Evolutionary conservation across 257 asterid genomes (phyloP).

Genomic region (Echites panduratus): DNA sequence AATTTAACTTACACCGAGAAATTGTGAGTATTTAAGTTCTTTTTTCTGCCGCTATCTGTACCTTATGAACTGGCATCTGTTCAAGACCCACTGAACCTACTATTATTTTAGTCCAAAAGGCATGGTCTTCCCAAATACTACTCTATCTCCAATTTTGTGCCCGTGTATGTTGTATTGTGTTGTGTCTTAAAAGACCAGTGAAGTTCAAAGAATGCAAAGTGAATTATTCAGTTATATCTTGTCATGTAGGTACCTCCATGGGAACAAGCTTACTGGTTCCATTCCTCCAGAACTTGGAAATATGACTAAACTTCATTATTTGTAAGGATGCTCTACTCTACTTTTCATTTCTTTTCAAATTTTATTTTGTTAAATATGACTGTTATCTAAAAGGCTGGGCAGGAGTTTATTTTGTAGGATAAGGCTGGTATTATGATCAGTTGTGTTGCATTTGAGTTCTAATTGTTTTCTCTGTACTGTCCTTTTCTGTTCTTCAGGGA

Average conservation of each 20-base stretch:
- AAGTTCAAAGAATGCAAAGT: background rate
- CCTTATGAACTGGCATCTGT: background rate
- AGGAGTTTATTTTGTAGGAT: background rate
- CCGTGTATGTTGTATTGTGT: too few relatives aligned
- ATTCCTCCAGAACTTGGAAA: constrained; percentile 94
- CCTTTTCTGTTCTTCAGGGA: constrained; percentile 40
- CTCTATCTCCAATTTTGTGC: background rate
- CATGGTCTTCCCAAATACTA: background rate
- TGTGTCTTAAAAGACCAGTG: background rate
- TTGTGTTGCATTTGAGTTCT: background rate
- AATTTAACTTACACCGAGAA: constrained; percentile 89
- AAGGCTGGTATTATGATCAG: background rate
- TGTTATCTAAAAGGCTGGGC: background rate
- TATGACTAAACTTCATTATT: constrained; percentile 91
- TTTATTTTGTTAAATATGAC: background rate
- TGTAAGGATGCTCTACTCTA: constrained; percentile 35
- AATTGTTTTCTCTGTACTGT: too few relatives aligned
- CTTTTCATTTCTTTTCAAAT: background rate
- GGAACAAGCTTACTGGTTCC: constrained; percentile 79
- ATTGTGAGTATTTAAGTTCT: constrained; percentile 41
- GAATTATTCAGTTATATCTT: background rate
- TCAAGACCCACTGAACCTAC: background rate
- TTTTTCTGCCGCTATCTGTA: background rate
- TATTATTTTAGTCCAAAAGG: background rate
- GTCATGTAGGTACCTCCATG: constrained; percentile 70